These are phyloP conservation scores for Cicer yamashitae DNA, from an alignment of 306 rosid species.

Conservation along the genomic window DNA sequence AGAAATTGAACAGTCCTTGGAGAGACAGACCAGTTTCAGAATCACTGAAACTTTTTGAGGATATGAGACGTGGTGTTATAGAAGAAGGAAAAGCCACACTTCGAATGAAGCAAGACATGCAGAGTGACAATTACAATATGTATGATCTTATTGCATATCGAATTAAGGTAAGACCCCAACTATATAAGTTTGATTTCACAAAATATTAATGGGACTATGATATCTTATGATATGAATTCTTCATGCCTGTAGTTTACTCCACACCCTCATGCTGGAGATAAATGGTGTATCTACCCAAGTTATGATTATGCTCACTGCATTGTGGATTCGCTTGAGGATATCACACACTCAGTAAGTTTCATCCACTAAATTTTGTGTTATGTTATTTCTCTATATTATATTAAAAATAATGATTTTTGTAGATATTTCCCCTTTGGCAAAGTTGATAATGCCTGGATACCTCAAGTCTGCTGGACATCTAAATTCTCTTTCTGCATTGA, in stretches of 20 bases:
- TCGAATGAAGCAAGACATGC: conserved; percentile 99
- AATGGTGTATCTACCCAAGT: conserved; percentile 99
- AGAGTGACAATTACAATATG: conserved; percentile 95
- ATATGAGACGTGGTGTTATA: conserved; percentile 78
- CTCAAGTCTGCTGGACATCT: neutral
- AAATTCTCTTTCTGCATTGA: neutral
- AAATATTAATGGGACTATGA: conserved; percentile 17
- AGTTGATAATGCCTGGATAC: conserved; percentile 28
- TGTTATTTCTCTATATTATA: conserved; percentile 2
- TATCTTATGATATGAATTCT: conserved; percentile 41
- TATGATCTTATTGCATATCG: conserved; percentile 98
- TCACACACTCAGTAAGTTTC: conserved; percentile 90
- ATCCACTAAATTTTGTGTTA: conserved; percentile 10
- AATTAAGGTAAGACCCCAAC: conserved; percentile 67
- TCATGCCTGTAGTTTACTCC: conserved; percentile 74
- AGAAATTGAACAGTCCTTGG: conserved; percentile 97
- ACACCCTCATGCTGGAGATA: conserved; percentile 98
- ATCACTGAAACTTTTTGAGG: conserved; percentile 85
- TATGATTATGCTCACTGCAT: conserved; percentile 97
- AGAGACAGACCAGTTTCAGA: conserved; percentile 88
- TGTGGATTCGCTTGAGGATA: conserved; percentile 96
- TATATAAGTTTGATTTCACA: conserved; percentile 29
- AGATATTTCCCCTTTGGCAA: neutral
- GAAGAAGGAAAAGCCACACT: conserved; percentile 98
- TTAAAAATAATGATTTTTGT: neutral